Percentiles rank a stretch among this genome's conserved stretches.
Evolutionary conservation across 169 alveolate genomes (phyloP).

Genomic region (Eimeria sp.): DNA sequence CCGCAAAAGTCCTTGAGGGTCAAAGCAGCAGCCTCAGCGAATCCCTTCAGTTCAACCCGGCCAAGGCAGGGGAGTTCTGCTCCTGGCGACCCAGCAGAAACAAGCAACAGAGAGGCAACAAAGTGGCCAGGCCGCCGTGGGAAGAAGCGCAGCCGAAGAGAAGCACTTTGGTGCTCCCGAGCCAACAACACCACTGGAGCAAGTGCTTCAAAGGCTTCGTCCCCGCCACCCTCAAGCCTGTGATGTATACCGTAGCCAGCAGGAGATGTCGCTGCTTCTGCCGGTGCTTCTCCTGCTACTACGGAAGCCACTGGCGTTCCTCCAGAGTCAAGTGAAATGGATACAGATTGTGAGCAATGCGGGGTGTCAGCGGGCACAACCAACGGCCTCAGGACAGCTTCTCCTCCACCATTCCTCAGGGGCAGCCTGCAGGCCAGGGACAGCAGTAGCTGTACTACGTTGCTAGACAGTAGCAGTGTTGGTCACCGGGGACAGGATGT

Average conservation of each 20-base stretch:
- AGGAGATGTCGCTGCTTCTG: not conserved
- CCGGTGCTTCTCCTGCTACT: not conserved
- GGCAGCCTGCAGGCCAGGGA: not conserved
- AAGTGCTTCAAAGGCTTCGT: not conserved
- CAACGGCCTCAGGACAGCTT: not conserved
- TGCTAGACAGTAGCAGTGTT: not conserved
- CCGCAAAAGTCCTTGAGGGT: slow-evolving; percentile 50
- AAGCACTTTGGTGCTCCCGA: not conserved
- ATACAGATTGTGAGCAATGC: not conserved
- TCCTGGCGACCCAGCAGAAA: not conserved
- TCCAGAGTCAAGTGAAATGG: not conserved
- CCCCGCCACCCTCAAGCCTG: not conserved
- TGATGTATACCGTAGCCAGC: not conserved
- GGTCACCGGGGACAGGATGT: not conserved
- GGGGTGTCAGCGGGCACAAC: not conserved
- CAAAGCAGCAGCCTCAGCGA: slow-evolving; percentile 49
- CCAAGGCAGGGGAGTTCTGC: not conserved
- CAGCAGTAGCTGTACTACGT: not conserved
- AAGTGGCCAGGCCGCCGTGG: slow-evolving; percentile 19
- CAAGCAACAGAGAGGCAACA: slow-evolving; percentile 16
- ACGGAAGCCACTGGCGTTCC: not conserved
- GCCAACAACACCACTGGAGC: slow-evolving; percentile 2
- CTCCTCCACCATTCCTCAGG: not conserved
- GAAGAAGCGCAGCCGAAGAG: not conserved
- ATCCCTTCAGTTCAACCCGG: slow-evolving; percentile 9